phyloP scores from a whole-genome alignment of 2,329 filamentous ascomycete genomes.

The Epichloe festucae region DNA sequence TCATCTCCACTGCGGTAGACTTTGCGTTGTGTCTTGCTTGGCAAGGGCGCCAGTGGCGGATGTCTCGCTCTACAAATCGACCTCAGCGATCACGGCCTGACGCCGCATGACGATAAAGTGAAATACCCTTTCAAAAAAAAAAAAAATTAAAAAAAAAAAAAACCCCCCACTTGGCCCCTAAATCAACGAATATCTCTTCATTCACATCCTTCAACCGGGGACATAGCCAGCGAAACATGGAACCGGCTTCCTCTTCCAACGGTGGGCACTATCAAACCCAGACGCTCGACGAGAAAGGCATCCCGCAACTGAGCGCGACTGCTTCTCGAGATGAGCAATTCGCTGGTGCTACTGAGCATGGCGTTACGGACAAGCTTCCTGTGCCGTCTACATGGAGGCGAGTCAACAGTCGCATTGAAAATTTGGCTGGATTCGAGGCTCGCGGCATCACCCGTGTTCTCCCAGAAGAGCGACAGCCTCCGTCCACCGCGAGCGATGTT shows the following conservation, averaged over 20 bases:
- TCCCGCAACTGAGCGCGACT: background rate
- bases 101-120: background rate
- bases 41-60: background rate
- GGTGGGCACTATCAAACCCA: background rate
- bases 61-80: background rate
- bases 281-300: background rate
- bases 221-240: background rate
- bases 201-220: too few relatives aligned
- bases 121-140: background rate
- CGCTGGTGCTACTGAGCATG: background rate
- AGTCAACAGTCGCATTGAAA: constrained; percentile 16
- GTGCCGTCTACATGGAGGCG: constrained; percentile 2
- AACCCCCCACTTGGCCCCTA: too few relatives aligned
- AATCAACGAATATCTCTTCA: too few relatives aligned
- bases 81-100: background rate
- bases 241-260: background rate
- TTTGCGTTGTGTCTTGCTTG: background rate
- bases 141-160: too few relatives aligned
- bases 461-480: constrained; percentile 21
- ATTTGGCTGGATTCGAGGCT: constrained; percentile 24
- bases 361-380: background rate
- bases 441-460: constrained; percentile 27
- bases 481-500: constrained; percentile 21
- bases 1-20: background rate
- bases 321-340: background rate